Base-by-base conservation (phyloP, 257 asterid species). In the Capsicum baccatum region DNA sequence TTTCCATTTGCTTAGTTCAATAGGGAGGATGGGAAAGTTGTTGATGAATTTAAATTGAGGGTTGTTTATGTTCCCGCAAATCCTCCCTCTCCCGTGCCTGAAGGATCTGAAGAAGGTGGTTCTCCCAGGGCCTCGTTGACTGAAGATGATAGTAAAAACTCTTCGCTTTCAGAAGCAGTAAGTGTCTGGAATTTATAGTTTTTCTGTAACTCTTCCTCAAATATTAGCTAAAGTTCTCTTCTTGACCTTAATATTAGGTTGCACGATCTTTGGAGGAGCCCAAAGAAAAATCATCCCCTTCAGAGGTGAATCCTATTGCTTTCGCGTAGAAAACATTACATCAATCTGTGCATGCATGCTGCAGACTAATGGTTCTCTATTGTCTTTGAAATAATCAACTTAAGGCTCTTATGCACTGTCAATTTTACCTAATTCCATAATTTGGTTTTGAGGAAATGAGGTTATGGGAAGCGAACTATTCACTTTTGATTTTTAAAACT, bases 81-180 rank as follows among this genome's bases (percentile, higher is more conserved):
- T 84, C 99, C 96, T 82, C 98, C 99, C 54, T 93, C 99, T 70
- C 97, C 99, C 16, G 98, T 94, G 44, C 98, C 98, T 5, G 98
- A 95, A 94, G 99, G 90, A 83, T 93, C 96, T 19, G 99, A 95
- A 90, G 99, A 94, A 85, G 97, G 92, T 66, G 89, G 88, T 82
- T 90, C 97, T 74, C 94, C 98, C 26, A 90, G 92, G 86, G 85
- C 94, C 59, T 91, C 94, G 57, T 89, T 91, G 19, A 85, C 89
- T 69, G 97, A 92, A 76, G 94, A 92, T 81, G 98, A 91, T 85
- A 84, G 85, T 79, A 87, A 79, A 76, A 91, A 60, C 79, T 82
- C 94, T 82, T 60, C 89, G 0, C 74, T 91, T 52, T 62, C 91
- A 67, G 97, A 93, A 67, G 86, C 90, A 85, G 95, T 95, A 86